phyloP scores from a whole-genome alignment of 345 rosid species.

The Tarenaya hassleriana region DNA sequence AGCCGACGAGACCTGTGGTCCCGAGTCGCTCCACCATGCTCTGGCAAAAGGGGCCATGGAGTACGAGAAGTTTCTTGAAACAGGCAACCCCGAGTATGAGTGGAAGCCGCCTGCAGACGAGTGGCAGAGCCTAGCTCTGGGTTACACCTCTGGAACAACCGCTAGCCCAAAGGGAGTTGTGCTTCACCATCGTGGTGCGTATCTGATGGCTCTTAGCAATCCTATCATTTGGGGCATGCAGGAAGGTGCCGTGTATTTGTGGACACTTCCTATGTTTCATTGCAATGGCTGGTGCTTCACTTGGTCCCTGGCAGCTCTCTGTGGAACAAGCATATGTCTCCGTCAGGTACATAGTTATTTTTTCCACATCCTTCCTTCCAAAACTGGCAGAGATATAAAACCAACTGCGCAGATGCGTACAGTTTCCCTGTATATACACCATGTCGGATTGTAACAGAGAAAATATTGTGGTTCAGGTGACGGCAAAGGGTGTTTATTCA shows the following conservation, averaged over 20 bases:
- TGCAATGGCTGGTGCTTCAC: conserved; percentile 88
- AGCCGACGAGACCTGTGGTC: conserved; percentile 67
- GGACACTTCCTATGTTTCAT: conserved; percentile 98
- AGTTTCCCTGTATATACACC: no score
- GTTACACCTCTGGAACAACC: conserved; percentile 92
- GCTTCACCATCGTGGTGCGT: conserved; percentile 84
- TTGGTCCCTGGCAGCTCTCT: conserved; percentile 81
- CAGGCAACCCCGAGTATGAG: conserved; percentile 59
- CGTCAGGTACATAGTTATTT: no score
- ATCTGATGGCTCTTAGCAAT: conserved; percentile 59
- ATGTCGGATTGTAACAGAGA: no score
- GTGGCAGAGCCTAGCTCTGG: conserved; percentile 93
- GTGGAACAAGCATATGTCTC: conserved; percentile 81
- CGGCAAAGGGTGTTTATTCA: conserved; percentile 73
- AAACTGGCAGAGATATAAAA: no score
- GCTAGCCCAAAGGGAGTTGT: conserved; percentile 91
- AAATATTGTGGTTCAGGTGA: conserved; percentile 56
- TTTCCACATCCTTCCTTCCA: no score
- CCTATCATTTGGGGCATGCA: conserved; percentile 75
- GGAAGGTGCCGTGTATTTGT: conserved; percentile 77
- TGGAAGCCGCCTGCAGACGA: conserved; percentile 92
- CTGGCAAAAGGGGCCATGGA: conserved; percentile 64
- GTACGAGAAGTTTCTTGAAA: conserved; percentile 66
- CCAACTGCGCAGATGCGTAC: no score
- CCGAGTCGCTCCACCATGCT: conserved; percentile 42